A percentile compares a stretch with the other conserved stretches of the same genome.
Evolutionary conservation across 2,329 filamentous ascomycete genomes (phyloP).

Genomic region (Clonostachys sp.): DNA sequence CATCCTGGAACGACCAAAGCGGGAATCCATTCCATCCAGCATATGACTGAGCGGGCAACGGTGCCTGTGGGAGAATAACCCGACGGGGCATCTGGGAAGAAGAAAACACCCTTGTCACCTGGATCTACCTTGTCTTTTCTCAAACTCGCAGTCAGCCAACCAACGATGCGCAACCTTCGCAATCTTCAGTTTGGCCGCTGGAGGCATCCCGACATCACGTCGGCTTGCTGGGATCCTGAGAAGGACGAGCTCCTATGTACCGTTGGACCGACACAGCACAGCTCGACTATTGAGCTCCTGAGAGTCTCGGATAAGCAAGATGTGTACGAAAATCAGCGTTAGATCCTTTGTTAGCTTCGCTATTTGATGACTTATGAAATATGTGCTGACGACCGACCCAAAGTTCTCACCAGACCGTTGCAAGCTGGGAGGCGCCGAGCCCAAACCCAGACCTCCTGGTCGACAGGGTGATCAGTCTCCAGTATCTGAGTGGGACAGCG

Average conservation of each 20-base stretch:
- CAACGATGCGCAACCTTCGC: slow-evolving; percentile 79
- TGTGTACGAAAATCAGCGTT: not conserved
- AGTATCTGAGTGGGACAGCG: slow-evolving; percentile 78
- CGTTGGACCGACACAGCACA: slow-evolving; percentile 71
- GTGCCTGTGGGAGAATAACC: too few relatives aligned
- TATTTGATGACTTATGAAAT: not conserved
- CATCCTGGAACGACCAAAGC: too few relatives aligned
- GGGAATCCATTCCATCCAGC: too few relatives aligned
- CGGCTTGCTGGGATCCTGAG: slow-evolving; percentile 80
- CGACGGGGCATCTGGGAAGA: too few relatives aligned
- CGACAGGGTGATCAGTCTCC: slow-evolving; percentile 74
- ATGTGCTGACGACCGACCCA: slow-evolving; percentile 9
- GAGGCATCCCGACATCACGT: slow-evolving; percentile 61
- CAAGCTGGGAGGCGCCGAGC: slow-evolving; percentile 85
- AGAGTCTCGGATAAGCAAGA: slow-evolving; percentile 35
- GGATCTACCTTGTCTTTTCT: not conserved
- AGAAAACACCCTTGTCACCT: not conserved
- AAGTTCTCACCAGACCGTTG: slow-evolving; percentile 43
- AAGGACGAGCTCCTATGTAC: slow-evolving; percentile 76
- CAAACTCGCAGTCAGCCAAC: not conserved
- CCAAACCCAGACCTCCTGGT: slow-evolving; percentile 69
- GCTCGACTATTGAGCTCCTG: slow-evolving; percentile 68
- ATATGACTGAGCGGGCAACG: too few relatives aligned
- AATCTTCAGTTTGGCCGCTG: slow-evolving; percentile 68
- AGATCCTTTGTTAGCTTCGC: not conserved